Evolutionary conservation across 2,329 filamentous ascomycete genomes (phyloP).

Genomic region (Penicillium sp.): DNA sequence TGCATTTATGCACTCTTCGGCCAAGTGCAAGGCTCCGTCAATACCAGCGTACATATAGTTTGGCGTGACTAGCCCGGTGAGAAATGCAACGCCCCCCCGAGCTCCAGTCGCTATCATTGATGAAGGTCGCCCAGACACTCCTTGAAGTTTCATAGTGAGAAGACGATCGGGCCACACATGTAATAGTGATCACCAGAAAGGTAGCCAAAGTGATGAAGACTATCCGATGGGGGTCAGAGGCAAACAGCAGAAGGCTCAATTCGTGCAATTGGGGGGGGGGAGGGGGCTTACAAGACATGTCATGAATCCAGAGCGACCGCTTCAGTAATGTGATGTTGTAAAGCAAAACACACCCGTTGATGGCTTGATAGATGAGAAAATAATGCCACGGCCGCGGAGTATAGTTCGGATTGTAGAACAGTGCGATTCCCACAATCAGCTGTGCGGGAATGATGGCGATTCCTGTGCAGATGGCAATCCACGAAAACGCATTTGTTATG

Average conservation of each 20-base stretch:
- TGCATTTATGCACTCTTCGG: not conserved
- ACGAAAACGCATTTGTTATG: not conserved
- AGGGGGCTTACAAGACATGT: not conserved
- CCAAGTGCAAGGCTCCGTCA: not conserved
- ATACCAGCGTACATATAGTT: conserved; percentile 1
- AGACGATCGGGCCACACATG: not conserved
- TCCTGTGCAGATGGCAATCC: conserved; percentile 1
- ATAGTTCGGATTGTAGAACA: not conserved
- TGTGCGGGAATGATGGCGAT: conserved; percentile 3
- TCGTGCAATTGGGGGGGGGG: too few species aligned
- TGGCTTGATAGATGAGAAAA: not conserved
- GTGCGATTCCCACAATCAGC: not conserved
- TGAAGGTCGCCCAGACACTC: not conserved
- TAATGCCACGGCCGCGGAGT: not conserved
- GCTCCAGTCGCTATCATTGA: conserved; percentile 1
- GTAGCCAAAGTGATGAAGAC: not conserved
- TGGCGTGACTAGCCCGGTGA: not conserved
- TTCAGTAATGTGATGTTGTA: not conserved
- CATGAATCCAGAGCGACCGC: not conserved
- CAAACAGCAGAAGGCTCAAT: not conserved
- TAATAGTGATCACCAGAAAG: not conserved
- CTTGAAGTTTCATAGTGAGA: not conserved
- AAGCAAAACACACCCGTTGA: not conserved
- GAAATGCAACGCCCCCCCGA: not conserved
- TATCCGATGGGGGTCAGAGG: not conserved